Evolutionary conservation across 2,329 filamentous ascomycete genomes (phyloP).

Genomic region (Sclerotinia glacialis): DNA sequence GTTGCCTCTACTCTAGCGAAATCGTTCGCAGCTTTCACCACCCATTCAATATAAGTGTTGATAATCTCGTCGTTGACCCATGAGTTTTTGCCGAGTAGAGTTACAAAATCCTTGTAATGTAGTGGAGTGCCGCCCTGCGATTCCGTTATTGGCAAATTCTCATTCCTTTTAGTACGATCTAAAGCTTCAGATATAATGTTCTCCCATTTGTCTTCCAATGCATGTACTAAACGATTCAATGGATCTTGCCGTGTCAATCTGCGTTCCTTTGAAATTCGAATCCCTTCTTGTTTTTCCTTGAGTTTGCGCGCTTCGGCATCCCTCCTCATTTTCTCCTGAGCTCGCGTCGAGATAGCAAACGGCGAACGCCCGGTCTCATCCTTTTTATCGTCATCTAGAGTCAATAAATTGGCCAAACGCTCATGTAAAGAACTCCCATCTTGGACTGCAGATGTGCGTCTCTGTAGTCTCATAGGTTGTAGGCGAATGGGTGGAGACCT

Average conservation of each 20-base stretch:
- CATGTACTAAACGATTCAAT: slow-evolving; percentile 29
- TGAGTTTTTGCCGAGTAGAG: slow-evolving; percentile 52
- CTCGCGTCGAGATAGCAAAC: slow-evolving; percentile 10
- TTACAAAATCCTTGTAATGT: slow-evolving; percentile 59
- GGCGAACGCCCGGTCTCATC: not conserved
- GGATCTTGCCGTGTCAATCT: slow-evolving; percentile 33
- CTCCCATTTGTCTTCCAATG: slow-evolving; percentile 44
- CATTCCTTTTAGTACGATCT: slow-evolving; percentile 30
- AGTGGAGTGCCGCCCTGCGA: slow-evolving; percentile 53
- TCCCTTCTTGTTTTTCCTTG: slow-evolving; percentile 27
- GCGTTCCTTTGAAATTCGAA: slow-evolving; percentile 31
- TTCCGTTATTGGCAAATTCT: slow-evolving; percentile 43
- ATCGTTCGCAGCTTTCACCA: slow-evolving; percentile 59
- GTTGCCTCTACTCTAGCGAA: slow-evolving; percentile 46
- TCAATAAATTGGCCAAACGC: slow-evolving; percentile 8
- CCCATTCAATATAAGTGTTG: slow-evolving; percentile 61
- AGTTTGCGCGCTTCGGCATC: slow-evolving; percentile 15
- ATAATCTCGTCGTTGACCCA: slow-evolving; percentile 81
- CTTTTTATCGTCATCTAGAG: slow-evolving; percentile 7
- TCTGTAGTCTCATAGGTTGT: not conserved
- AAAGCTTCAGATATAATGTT: slow-evolving; percentile 39
- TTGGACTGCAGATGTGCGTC: not conserved
- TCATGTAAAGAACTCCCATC: slow-evolving; percentile 11
- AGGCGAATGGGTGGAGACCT: not conserved
- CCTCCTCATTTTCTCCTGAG: slow-evolving; percentile 10